These are phyloP conservation scores for Vitis cinerea DNA, from an alignment of 164 flowering plant genomes.

Conservation along the genomic window DNA sequence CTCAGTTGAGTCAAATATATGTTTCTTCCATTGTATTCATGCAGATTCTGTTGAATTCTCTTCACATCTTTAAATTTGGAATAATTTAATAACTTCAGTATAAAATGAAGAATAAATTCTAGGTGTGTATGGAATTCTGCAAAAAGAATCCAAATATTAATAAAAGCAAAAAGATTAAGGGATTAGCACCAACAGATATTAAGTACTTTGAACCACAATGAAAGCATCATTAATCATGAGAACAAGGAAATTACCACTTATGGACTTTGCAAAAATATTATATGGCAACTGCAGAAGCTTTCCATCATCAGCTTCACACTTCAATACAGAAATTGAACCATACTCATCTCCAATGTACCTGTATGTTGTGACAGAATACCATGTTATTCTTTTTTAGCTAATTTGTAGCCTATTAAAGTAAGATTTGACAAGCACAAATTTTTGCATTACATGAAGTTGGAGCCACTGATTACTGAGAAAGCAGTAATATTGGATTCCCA, in stretches of 20 bases:
- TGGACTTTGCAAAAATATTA: constrained; percentile 46
- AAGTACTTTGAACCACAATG: too few relatives aligned
- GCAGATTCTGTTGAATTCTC: too few relatives aligned
- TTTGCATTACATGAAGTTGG: constrained; percentile 64
- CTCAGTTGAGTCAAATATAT: neutral
- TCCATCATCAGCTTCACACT: constrained; percentile 53
- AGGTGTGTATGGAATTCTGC: too few relatives aligned
- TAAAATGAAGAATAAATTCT: too few relatives aligned
- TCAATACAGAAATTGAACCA: constrained; percentile 68
- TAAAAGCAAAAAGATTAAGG: too few relatives aligned
- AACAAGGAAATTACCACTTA: constrained; percentile 42
- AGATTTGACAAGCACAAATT: neutral
- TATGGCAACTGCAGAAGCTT: constrained; percentile 60
- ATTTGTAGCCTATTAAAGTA: constrained; percentile 1
- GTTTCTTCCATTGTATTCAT: too few relatives aligned
- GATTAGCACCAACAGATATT: too few relatives aligned
- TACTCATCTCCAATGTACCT: constrained; percentile 85
- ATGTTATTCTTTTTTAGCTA: constrained; percentile 6
- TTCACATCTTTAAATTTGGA: too few relatives aligned
- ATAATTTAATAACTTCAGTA: too few relatives aligned
- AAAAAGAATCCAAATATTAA: too few relatives aligned
- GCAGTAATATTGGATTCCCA: constrained; percentile 87
- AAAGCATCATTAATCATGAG: too few relatives aligned
- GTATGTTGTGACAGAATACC: constrained; percentile 12
- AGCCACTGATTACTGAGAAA: constrained; percentile 65